Conservation (phyloP, 768 basidiomycete species). For the Xanthoconium purpureum region DNA sequence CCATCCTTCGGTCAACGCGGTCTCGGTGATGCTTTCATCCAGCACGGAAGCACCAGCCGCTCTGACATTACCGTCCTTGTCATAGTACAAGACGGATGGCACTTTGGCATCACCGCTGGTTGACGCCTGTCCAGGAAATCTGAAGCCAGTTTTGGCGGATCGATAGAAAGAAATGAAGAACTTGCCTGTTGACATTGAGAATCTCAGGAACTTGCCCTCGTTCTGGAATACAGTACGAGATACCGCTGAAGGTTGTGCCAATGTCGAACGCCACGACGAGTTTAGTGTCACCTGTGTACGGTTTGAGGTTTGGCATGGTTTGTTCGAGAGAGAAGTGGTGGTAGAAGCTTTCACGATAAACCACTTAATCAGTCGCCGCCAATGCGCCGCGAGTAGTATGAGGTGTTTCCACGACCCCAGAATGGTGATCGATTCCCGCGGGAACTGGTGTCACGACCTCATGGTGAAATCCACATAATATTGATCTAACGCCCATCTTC, state of each 20-base stretch:
- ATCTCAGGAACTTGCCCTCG: constrained; percentile 11
- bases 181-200: constrained; percentile 10
- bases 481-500: not conserved
- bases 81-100: no score
- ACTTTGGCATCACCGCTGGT: no score
- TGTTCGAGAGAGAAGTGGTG: not conserved
- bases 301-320: not conserved
- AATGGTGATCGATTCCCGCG: not conserved
- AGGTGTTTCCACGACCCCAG: not conserved
- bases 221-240: constrained; percentile 34
- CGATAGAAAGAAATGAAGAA: not conserved
- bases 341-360: no score
- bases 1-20: no score
- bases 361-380: no score
- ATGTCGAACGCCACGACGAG: constrained; percentile 47
- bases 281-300: constrained; percentile 17
- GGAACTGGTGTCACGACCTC: not conserved
- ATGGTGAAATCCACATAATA: not conserved
- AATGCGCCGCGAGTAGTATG: no score
- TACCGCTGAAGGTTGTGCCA: constrained; percentile 45
- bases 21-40: no score
- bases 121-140: constrained; percentile 26
- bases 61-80: no score
- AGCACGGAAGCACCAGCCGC: no score
- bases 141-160: constrained; percentile 14